phyloP scores from a whole-genome alignment of 1,284 basidiomycete species.

The Anthracocystis panici-leucophaei region DNA sequence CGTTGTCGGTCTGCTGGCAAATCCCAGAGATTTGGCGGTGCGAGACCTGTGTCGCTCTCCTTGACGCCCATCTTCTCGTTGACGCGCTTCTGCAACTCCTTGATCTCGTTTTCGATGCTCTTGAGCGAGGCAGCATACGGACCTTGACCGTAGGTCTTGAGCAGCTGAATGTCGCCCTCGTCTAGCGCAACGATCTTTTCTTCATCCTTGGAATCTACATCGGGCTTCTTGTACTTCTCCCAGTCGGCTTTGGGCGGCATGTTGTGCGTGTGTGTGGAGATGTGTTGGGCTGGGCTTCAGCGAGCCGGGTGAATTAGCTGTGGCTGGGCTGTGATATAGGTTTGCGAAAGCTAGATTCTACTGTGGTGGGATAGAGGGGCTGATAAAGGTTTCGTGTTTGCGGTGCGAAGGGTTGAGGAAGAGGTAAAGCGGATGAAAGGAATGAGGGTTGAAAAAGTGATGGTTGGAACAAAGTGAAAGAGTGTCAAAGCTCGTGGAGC shows the following conservation, averaged over 20 bases:
- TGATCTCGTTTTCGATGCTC: constrained; percentile 90
- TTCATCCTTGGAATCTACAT: constrained; percentile 63
- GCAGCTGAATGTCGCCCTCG: constrained; percentile 97
- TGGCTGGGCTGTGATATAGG: neutral
- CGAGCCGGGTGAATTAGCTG: neutral
- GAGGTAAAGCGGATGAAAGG: neutral
- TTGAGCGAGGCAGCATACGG: constrained; percentile 92
- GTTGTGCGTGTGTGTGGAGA: constrained; percentile 25
- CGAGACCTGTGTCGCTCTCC: constrained; percentile 97
- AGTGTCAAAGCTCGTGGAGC: constrained; percentile 11
- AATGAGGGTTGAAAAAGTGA: neutral
- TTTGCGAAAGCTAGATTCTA: neutral
- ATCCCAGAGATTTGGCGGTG: constrained; percentile 97
- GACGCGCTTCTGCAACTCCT: constrained; percentile 95
- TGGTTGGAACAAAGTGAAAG: constrained; percentile 1
- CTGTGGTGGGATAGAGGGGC: neutral
- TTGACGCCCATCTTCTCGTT: constrained; percentile 98
- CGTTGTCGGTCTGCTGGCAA: constrained; percentile 75
- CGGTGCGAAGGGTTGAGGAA: neutral
- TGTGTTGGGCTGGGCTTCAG: constrained; percentile 5
- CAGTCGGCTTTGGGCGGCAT: constrained; percentile 69
- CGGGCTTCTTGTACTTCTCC: constrained; percentile 69
- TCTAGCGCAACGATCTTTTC: constrained; percentile 79
- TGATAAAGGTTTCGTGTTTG: neutral
- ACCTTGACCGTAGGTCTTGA: constrained; percentile 99